A percentile compares a stretch with the other conserved stretches of the same genome.
Evolutionary conservation across 495 filamentous ascomycete species (phyloP).

Genomic region (Parathielavia appendiculata): DNA sequence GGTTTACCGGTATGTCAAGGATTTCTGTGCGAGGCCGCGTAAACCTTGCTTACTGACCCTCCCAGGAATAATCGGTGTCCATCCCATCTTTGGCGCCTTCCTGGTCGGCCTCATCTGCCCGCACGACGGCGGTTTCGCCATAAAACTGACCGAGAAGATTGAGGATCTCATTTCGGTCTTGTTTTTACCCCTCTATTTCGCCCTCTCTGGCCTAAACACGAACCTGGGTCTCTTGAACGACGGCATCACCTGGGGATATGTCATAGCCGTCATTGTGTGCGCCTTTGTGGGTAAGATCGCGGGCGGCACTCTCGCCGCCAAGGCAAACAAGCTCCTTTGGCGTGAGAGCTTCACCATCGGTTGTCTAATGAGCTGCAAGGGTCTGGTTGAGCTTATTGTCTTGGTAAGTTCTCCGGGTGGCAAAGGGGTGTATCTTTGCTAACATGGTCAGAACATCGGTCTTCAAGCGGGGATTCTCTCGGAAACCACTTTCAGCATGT

Average conservation of each 20-base stretch:
- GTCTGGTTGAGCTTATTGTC: conserved; percentile 91
- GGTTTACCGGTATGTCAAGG: conserved; percentile 65
- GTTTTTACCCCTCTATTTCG: conserved; percentile 95
- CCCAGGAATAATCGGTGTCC: conserved; percentile 70
- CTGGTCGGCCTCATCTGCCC: conserved; percentile 87
- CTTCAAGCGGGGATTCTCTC: conserved; percentile 87
- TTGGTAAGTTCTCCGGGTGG: conserved; percentile 55
- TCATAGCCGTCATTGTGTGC: conserved; percentile 73
- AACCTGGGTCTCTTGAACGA: conserved; percentile 79
- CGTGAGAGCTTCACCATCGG: conserved; percentile 90
- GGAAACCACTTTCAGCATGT: conserved; percentile 87
- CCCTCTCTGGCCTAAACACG: conserved; percentile 83
- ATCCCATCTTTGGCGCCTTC: conserved; percentile 87
- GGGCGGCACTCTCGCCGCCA: conserved; percentile 78
- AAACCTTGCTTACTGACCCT: conserved; percentile 16
- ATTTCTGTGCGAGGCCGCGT: not conserved
- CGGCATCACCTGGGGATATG: conserved; percentile 88
- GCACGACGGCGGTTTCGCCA: conserved; percentile 89
- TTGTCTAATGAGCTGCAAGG: conserved; percentile 95
- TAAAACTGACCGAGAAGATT: conserved; percentile 92
- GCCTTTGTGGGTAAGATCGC: conserved; percentile 83
- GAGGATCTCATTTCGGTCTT: conserved; percentile 86
- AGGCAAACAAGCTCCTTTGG: conserved; percentile 76
- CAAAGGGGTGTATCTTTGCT: conserved; percentile 2
- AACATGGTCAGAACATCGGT: conserved; percentile 74